These are phyloP conservation scores for Solanum phureja DNA, from an alignment of 257 asterid genomes.

Conservation along the genomic window DNA sequence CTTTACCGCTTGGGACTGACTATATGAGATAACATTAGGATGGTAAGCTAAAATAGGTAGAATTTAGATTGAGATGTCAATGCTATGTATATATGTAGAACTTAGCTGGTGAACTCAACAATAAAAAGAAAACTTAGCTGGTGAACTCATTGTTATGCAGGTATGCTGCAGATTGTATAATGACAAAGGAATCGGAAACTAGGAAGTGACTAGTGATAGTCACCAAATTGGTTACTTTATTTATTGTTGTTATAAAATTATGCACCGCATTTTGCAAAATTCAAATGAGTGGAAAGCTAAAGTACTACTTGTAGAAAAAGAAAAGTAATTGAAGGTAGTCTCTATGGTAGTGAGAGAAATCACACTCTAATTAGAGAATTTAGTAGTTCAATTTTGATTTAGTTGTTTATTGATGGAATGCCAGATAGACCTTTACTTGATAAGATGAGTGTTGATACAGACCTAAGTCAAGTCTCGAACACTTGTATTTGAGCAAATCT, in stretches of 20 bases:
- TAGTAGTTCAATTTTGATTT: background rate
- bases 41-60: background rate
- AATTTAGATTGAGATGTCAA: background rate
- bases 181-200: background rate
- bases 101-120: background rate
- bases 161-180: background rate
- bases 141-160: background rate
- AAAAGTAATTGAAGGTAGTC: background rate
- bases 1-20: background rate
- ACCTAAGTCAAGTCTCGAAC: background rate
- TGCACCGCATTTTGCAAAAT: background rate
- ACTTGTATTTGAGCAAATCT: background rate
- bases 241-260: background rate
- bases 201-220: background rate
- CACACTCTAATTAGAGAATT: background rate
- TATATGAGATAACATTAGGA: background rate
- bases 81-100: background rate
- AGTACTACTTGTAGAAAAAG: background rate
- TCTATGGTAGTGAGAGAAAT: background rate
- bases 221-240: background rate
- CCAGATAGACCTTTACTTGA: background rate
- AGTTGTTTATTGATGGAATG: background rate
- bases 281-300: background rate
- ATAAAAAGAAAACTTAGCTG: background rate
- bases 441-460: background rate